Percentiles rank a stretch among this genome's conserved stretches.
Evolutionary conservation across 805 yeast species (phyloP).

Genomic region (Myxozyma monticola): DNA sequence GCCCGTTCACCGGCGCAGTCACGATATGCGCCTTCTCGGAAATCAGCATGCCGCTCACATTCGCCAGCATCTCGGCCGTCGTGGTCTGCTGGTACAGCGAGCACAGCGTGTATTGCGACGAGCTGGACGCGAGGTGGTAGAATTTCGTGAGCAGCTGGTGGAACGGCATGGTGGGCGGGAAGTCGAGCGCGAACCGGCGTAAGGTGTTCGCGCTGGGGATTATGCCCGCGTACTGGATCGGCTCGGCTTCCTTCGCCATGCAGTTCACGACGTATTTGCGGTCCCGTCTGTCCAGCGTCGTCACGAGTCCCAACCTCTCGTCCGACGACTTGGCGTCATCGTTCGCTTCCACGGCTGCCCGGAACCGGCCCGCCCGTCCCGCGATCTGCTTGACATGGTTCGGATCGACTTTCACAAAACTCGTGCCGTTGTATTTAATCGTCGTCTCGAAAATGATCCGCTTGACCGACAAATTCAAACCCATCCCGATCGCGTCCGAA

Average conservation of each 20-base stretch:
- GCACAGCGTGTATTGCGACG: slow-evolving; percentile 42
- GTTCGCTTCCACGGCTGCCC: slow-evolving; percentile 30
- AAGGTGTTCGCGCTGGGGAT: slow-evolving; percentile 81
- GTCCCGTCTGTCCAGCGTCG: slow-evolving; percentile 31
- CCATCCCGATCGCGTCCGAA: slow-evolving; percentile 98
- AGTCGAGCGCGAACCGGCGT: slow-evolving; percentile 61
- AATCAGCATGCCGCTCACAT: slow-evolving; percentile 47
- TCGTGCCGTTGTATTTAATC: slow-evolving; percentile 68
- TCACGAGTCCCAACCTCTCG: slow-evolving; percentile 33
- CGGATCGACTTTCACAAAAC: slow-evolving; percentile 49
- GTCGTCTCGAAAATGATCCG: slow-evolving; percentile 73
- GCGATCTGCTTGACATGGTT: slow-evolving; percentile 89
- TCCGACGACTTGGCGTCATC: not conserved
- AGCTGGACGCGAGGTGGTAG: slow-evolving; percentile 43
- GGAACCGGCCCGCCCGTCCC: slow-evolving; percentile 90
- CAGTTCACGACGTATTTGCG: slow-evolving; percentile 44
- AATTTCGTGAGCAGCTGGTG: slow-evolving; percentile 51
- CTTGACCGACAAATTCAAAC: slow-evolving; percentile 77
- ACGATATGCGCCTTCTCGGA: slow-evolving; percentile 59
- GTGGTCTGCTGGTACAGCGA: slow-evolving; percentile 44
- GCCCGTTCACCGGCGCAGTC: slow-evolving; percentile 60
- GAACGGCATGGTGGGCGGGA: slow-evolving; percentile 52
- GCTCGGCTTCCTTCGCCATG: slow-evolving; percentile 53
- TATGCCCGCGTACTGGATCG: slow-evolving; percentile 61
- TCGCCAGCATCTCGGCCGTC: slow-evolving; percentile 48